Conservation (phyloP, 106 monocot species). For the Alisma plantagoaquatica region DNA sequence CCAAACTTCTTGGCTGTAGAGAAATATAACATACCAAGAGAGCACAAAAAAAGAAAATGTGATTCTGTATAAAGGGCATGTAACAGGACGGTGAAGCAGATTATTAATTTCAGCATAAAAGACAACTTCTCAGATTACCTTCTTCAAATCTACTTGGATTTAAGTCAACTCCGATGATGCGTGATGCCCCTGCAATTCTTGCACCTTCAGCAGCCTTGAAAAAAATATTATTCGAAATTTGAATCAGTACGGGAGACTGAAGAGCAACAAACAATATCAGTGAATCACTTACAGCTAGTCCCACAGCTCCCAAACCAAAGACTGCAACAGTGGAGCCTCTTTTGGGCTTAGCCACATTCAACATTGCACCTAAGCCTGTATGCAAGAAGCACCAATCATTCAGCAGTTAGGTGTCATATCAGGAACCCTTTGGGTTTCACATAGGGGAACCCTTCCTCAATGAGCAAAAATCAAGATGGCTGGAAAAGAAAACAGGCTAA, state of each 20-base stretch:
- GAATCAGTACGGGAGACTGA: too few relatives aligned
- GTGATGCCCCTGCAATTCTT: constrained; percentile 3
- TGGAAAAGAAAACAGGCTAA: too few relatives aligned
- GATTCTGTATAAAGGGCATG: background rate
- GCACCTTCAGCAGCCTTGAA: constrained; percentile 5
- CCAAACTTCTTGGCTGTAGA: constrained; percentile 10
- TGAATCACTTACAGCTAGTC: constrained; percentile 12
- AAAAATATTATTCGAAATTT: too few relatives aligned
- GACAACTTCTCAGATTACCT: background rate
- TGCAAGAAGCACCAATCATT: too few relatives aligned
- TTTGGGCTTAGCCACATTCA: constrained; percentile 8
- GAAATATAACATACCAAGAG: background rate
- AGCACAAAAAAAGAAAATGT: background rate
- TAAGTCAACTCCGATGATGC: constrained; percentile 6
- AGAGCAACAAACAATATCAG: background rate
- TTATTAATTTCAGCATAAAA: too few relatives aligned
- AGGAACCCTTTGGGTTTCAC: too few relatives aligned
- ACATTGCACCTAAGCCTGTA: background rate
- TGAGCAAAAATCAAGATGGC: too few relatives aligned
- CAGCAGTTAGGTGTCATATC: too few relatives aligned
- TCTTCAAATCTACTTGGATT: background rate
- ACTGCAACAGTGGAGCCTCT: constrained; percentile 1
- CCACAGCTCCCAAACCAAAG: constrained; percentile 12
- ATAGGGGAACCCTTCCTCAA: too few relatives aligned
- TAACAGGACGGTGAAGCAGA: background rate